Percentiles rank a stretch among this genome's conserved stretches.
Evolutionary conservation across 2,329 filamentous ascomycete genomes (phyloP).

Genomic region (Grosmannia serpens): DNA sequence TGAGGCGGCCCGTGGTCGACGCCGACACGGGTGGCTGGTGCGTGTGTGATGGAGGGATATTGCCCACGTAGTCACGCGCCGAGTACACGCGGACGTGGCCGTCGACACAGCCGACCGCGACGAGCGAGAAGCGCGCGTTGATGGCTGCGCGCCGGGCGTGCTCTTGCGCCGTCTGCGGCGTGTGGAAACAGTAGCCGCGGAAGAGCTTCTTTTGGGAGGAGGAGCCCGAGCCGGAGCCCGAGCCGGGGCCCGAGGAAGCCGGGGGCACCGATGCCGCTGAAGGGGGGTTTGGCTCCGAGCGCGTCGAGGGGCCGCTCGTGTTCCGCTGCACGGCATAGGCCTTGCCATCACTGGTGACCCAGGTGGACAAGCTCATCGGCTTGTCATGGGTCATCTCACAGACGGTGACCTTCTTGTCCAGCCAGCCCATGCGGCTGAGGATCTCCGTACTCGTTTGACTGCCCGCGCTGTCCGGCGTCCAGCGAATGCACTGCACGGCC

Average conservation of each 20-base stretch:
- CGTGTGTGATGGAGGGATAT: conserved; percentile 77
- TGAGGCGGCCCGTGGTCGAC: conserved; percentile 57
- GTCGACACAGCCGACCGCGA: conserved; percentile 73
- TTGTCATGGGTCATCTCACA: conserved; percentile 85
- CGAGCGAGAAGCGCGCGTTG: conserved; percentile 88
- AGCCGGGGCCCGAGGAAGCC: neutral
- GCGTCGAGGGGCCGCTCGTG: neutral
- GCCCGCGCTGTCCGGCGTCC: conserved; percentile 72
- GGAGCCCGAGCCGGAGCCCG: neutral
- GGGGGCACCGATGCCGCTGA: conserved; percentile 23
- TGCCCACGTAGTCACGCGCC: conserved; percentile 84
- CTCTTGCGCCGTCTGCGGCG: conserved; percentile 46
- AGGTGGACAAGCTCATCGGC: conserved; percentile 90
- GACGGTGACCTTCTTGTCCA: conserved; percentile 66
- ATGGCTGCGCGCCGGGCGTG: conserved; percentile 67
- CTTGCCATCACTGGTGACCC: conserved; percentile 79
- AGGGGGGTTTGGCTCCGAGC: conserved; percentile 25
- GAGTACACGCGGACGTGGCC: conserved; percentile 82
- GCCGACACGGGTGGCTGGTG: conserved; percentile 59
- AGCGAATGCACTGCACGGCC: conserved; percentile 93
- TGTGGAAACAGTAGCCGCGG: conserved; percentile 83
- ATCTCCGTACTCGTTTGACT: conserved; percentile 87
- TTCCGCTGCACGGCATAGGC: conserved; percentile 81
- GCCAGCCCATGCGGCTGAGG: conserved; percentile 74
- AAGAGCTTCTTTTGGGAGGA: conserved; percentile 54